A percentile compares a stretch with the other conserved stretches of the same genome.
Conservation (phyloP, 306 rosid species). For the Adenanthera pavonina region DNA sequence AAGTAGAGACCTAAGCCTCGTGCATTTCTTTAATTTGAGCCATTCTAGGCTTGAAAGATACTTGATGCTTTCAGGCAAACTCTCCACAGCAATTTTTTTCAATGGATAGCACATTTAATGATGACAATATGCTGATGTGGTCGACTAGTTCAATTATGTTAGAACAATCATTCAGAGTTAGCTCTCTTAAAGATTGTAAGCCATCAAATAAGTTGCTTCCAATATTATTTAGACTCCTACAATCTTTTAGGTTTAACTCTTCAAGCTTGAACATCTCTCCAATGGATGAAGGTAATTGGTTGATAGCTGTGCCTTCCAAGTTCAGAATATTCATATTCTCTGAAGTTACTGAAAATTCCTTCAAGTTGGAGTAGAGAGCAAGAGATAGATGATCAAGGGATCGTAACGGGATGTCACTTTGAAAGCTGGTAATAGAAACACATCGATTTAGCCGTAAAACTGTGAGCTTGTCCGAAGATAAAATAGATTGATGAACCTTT, state of each 20-base stretch:
- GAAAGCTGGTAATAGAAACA: not conserved
- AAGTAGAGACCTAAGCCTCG: not conserved
- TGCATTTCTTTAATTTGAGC: not conserved
- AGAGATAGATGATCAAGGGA: not conserved
- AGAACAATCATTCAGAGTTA: not conserved
- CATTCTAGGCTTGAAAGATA: not conserved
- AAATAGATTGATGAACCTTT: not conserved
- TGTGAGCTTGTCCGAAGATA: not conserved
- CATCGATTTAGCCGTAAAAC: not conserved
- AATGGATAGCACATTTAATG: not conserved
- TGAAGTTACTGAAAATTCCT: not conserved
- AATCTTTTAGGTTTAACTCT: not conserved
- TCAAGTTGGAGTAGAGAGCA: not conserved
- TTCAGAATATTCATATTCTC: not conserved
- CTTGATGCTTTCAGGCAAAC: not conserved
- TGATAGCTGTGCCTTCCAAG: not conserved
- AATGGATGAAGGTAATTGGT: not conserved
- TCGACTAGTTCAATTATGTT: not conserved
- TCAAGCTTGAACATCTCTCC: not conserved
- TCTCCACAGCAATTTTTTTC: not conserved
- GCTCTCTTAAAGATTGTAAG: not conserved
- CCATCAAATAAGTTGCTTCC: not conserved
- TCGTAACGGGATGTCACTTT: not conserved
- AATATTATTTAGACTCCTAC: not conserved
- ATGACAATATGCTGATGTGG: not conserved